Base-by-base conservation (phyloP, 2,329 filamentous ascomycete species). In the Graphilbum ipis-grandicollis region DNA sequence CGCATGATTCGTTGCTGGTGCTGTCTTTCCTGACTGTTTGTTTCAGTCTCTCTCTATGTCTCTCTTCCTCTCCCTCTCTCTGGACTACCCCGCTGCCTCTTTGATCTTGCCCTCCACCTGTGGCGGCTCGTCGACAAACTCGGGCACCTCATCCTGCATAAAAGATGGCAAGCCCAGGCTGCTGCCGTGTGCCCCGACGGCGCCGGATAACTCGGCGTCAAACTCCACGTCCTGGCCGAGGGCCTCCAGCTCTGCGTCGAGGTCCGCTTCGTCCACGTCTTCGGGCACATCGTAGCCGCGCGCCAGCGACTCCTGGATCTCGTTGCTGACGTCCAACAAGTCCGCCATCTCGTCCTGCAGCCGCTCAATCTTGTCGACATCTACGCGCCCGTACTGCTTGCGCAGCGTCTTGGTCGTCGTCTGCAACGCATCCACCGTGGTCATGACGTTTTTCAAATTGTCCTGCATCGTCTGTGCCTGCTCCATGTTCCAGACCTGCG, bases 331-430 rank as follows among this genome's bases (percentile, higher is more conserved):
- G 52, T 98, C 90, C 73, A 98, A 82, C 49, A 98, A 57, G 58
- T 98, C 90, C 6, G 86, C 86, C 90, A 98, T 96, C 61, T 98
- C 88, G 55, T 98, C 90, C 69, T 98, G 88, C 68, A 98, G 71
- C 47, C 79, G 69, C 68, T 98, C 90, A 49, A 98, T 96, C 68
- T 93, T 85, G 58, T 96, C 90, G 38, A 98, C 79, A 52, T 98
- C 80, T 46, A 98, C 81, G 65, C 94, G 94, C 48, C 88, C 88
- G 53, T 96, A 96, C 65, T 96, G 88, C 56, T 83, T 81, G 53
- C 76, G 76, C 44, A 98, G 69, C 50, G 84, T 79, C 62, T 93
- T 93, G 50, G 90, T 93, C 19, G 88, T 94, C 2, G 80, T 85
- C 70, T 94, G 92, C 73, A 98, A 88, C 10, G 88, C 86, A 55